Evolutionary conservation across 2,329 filamentous ascomycete genomes (phyloP).

Genomic region (Lachnellula occidentalis): DNA sequence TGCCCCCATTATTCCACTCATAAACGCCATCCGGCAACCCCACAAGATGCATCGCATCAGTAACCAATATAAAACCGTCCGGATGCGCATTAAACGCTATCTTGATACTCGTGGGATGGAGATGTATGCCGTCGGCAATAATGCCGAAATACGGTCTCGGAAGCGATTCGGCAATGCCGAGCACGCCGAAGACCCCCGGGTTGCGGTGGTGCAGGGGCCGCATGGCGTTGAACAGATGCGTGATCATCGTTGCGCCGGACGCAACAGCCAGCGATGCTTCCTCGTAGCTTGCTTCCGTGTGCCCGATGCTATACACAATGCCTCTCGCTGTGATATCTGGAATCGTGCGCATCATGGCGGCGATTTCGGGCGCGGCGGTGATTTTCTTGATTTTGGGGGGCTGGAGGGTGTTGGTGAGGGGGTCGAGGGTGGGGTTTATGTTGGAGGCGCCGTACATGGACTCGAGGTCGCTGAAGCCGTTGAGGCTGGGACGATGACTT

Average conservation of each 20-base stretch:
- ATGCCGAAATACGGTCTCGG: conserved; percentile 75
- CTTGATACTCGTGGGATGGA: conserved; percentile 82
- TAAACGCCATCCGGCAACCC: conserved; percentile 81
- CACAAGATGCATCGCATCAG: conserved; percentile 84
- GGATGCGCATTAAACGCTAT: conserved; percentile 86
- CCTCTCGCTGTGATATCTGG: conserved; percentile 56
- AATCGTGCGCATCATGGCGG: conserved; percentile 64
- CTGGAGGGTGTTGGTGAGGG: conserved; percentile 31
- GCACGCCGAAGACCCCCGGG: conserved; percentile 80
- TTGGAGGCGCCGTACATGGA: conserved; percentile 69
- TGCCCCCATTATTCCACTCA: conserved; percentile 72
- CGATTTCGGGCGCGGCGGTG: conserved; percentile 79
- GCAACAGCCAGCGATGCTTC: conserved; percentile 65
- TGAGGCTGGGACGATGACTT: conserved; percentile 61
- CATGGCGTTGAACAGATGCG: conserved; percentile 94
- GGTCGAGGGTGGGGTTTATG: conserved; percentile 40
- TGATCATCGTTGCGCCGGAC: conserved; percentile 83
- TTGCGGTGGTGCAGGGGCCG: conserved; percentile 84
- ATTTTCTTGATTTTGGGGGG: conserved; percentile 61
- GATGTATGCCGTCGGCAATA: conserved; percentile 84
- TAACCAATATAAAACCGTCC: conserved; percentile 80
- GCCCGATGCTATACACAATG: conserved; percentile 76
- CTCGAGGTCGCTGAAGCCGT: conserved; percentile 60
- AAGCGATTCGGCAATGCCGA: conserved; percentile 56
- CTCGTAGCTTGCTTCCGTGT: conserved; percentile 84